These are phyloP conservation scores for Diaporthe capsici DNA, from an alignment of 2,329 filamentous ascomycete genomes.

Conservation along the genomic window DNA sequence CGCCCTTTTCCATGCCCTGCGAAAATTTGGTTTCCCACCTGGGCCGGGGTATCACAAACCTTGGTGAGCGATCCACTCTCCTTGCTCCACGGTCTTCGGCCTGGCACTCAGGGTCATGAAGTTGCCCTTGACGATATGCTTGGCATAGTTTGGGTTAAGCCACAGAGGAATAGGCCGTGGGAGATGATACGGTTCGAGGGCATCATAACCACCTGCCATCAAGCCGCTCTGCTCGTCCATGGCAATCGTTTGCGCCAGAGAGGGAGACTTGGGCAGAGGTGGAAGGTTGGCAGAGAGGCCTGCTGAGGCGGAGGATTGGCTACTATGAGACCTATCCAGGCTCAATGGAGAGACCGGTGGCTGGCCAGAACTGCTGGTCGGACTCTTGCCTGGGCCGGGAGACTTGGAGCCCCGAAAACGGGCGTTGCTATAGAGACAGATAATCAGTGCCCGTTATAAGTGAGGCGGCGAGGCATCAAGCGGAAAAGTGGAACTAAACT, in stretches of 20 bases:
- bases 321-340: slow-evolving; percentile 59
- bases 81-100: slow-evolving; percentile 92
- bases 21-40: no score
- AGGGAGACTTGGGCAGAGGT: slow-evolving; percentile 74
- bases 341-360: slow-evolving; percentile 40
- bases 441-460: slow-evolving; percentile 35
- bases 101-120: slow-evolving; percentile 96
- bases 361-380: slow-evolving; percentile 59
- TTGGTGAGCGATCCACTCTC: slow-evolving; percentile 97
- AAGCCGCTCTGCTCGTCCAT: slow-evolving; percentile 72
- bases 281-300: slow-evolving; percentile 71
- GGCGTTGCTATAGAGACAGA: slow-evolving; percentile 61
- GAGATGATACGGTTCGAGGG: slow-evolving; percentile 73
- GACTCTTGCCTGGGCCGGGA: slow-evolving; percentile 66
- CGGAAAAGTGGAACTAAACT: slow-evolving; percentile 34
- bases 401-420: slow-evolving; percentile 71
- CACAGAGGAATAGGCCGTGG: slow-evolving; percentile 79
- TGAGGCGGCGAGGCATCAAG: slow-evolving; percentile 32
- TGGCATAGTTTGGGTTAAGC: slow-evolving; percentile 81
- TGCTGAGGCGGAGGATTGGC: slow-evolving; percentile 60
- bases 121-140: slow-evolving; percentile 95
- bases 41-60: slow-evolving; percentile 66
- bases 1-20: neutral
- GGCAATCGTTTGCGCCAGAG: slow-evolving; percentile 76
- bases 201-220: slow-evolving; percentile 65